These are phyloP conservation scores for Neurospora sp. DNA, from an alignment of 495 filamentous ascomycete genomes.

Conservation along the genomic window DNA sequence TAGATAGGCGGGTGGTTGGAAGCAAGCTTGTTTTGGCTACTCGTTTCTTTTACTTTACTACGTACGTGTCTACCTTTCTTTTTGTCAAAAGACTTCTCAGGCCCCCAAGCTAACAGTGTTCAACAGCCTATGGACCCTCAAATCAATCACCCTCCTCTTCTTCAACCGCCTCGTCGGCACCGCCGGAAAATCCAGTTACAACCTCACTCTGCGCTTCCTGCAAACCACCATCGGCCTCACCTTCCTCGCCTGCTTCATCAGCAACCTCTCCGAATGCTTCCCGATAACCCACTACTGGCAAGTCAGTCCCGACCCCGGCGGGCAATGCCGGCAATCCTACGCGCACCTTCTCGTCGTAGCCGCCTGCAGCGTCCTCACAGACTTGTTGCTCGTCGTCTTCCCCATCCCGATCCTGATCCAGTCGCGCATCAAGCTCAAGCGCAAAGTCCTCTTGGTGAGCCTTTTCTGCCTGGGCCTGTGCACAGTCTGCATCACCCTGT, in stretches of 20 bases:
- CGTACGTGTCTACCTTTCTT: conserved; percentile 35
- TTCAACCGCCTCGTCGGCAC: conserved; percentile 60
- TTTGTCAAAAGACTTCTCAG: not conserved
- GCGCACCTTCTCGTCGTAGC: conserved; percentile 76
- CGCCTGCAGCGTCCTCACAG: conserved; percentile 69
- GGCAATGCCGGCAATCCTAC: conserved; percentile 69
- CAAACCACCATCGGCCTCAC: conserved; percentile 62
- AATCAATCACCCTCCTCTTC: conserved; percentile 80
- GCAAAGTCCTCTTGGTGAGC: conserved; percentile 51
- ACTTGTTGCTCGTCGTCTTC: conserved; percentile 75
- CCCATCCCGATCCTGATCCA: conserved; percentile 76
- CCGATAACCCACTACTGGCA: conserved; percentile 84
- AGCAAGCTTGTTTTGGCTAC: conserved; percentile 53
- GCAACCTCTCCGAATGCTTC: conserved; percentile 73
- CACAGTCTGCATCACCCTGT: conserved; percentile 61
- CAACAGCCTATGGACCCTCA: conserved; percentile 78
- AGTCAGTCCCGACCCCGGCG: conserved; percentile 76
- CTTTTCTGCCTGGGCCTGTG: conserved; percentile 71
- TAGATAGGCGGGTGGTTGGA: conserved; percentile 42
- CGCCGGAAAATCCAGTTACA: conserved; percentile 58
- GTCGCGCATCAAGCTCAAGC: conserved; percentile 52
- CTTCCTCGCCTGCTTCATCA: conserved; percentile 65
- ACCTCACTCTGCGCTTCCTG: conserved; percentile 53
- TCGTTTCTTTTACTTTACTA: conserved; percentile 55
- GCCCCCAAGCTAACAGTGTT: not conserved